Percentiles rank a stretch among this genome's conserved stretches.
phyloP scores from a whole-genome alignment of 495 filamentous ascomycete genomes.

The Choiromyces venosus region DNA sequence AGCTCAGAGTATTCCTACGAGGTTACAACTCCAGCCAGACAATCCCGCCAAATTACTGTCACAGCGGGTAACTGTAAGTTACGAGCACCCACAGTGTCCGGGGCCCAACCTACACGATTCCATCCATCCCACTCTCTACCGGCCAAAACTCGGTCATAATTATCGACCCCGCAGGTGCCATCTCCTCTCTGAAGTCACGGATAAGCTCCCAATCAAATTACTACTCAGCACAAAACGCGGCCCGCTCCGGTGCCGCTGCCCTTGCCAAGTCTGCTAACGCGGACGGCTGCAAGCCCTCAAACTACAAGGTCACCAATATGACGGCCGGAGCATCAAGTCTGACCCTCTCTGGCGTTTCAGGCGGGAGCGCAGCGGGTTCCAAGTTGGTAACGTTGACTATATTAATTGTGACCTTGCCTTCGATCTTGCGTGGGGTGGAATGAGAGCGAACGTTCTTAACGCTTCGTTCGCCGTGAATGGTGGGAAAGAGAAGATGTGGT shows the following conservation, averaged over 20 bases:
- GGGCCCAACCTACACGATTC: slow-evolving; percentile 27
- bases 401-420: slow-evolving; percentile 53
- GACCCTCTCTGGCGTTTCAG: slow-evolving; percentile 35
- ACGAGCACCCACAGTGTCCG: background rate
- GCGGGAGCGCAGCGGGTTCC: slow-evolving; percentile 37
- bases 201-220: slow-evolving; percentile 36
- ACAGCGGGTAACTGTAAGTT: slow-evolving; percentile 1
- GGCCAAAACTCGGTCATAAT: slow-evolving; percentile 42
- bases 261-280: slow-evolving; percentile 41
- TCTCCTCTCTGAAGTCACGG: slow-evolving; percentile 34
- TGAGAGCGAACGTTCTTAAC: slow-evolving; percentile 48
- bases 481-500: slow-evolving; percentile 45
- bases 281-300: slow-evolving; percentile 44
- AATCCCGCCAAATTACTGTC: slow-evolving; percentile 8
- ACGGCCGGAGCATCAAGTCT: background rate
- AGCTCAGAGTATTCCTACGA: slow-evolving; percentile 42
- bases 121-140: slow-evolving; percentile 37
- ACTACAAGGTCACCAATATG: slow-evolving; percentile 47
- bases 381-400: slow-evolving; percentile 49
- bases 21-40: background rate
- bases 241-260: slow-evolving; percentile 41
- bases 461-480: slow-evolving; percentile 49
- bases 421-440: slow-evolving; percentile 44
- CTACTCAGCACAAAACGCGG: slow-evolving; percentile 45
- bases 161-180: slow-evolving; percentile 2